Base-by-base conservation (phyloP, 257 asterid genomes). In the Solanum etuberosum region DNA sequence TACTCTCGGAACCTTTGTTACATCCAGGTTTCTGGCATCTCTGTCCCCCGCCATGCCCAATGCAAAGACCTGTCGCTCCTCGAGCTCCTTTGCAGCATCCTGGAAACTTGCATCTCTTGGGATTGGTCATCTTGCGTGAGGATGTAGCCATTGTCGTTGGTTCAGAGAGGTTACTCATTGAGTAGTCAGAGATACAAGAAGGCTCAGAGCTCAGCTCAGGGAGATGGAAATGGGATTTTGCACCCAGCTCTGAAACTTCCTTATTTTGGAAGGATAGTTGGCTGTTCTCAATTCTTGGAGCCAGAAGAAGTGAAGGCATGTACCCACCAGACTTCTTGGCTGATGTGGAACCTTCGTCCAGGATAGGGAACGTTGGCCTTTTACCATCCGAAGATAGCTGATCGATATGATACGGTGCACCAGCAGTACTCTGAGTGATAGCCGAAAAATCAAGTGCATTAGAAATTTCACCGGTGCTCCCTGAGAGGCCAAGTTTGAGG, bases 281-380 rank as follows among this genome's bases (percentile, higher is more conserved):
- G 25, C 81, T 48, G 40, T 71, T 86, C 27, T 90, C 93, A 84
- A 78, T 86, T 87, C 95, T 92, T 54, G 99, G 98, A 8, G 96
- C 96, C 80, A 94, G 84, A 88, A 94, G 91, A 71, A 97, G 97
- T 5, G 92, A 90, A 9, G 96, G 92, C 93, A 97, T 94, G 87
- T 94, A 97, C 72, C 98, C 99, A 42, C 98, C 98, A 0, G 98
- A 94, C 92, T 91, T 94, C 95, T 93, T 97, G 81, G 97, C 99
- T 18, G 99, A 94, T 18, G 99, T 95, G 43, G 99, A 97, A 83
- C 99, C 99, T 93, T 95, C 99, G 35, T 97, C 99, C 38, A 89
- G 92, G 71, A 93, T 90, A 34, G 93, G 95, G 81, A 89, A 32
- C 3, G 85, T 84, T 43, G 74, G 72, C 85, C 90, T 89, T 43